Base-by-base conservation (phyloP, 805 yeast genomes). In the Saccharomycopsis capsularis region DNA sequence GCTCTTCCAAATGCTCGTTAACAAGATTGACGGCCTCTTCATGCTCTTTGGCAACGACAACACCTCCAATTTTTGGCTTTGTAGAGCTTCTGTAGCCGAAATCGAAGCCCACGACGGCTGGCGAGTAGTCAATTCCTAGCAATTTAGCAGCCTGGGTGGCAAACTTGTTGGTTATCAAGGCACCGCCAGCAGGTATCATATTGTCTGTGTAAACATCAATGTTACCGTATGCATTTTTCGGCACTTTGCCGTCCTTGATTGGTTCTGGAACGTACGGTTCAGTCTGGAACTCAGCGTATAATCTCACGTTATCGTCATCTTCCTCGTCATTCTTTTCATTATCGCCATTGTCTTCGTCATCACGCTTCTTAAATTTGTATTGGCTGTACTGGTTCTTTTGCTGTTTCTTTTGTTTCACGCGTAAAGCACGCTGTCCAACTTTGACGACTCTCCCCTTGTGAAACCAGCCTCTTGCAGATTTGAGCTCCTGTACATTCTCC, bases 391-490 rank as follows among this genome's bases (percentile, higher is more conserved):
- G 45, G 13, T 50, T 49, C n/a, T 54, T 52, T 46, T 56, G 60
- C 11, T 53, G 55, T 7, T 56, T 59, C 38, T 68, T 67, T 51
- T 63, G 67, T 25, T 64, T 69, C 4, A 70, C 64, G 55, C 82
- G 78, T 56, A 81, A 59, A 0, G 93, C 83, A 54, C 79, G 78
- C 34, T 71, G 80, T 0, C 95, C 96, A 0, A 79, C 62, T 57
- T 80, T 85, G 34, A 93, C 63, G 0, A 80, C 72, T 19, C 96
- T 67, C 0, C 99, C 99, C 40, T 74, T 67, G 65, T 84, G 74
- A 59, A 82, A 86, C 98, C 98, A 93, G 1, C 85, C 88, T 57
- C 79, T 81, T 0, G 95, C 85, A 0, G 95, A 79, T 50, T 80
- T 70, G 19, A 90, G 74, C 2, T 59, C 59, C 42, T 77, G 71